These are phyloP conservation scores for Aspergillus nanangensis DNA, from an alignment of 495 filamentous ascomycete species.

Conservation along the genomic window DNA sequence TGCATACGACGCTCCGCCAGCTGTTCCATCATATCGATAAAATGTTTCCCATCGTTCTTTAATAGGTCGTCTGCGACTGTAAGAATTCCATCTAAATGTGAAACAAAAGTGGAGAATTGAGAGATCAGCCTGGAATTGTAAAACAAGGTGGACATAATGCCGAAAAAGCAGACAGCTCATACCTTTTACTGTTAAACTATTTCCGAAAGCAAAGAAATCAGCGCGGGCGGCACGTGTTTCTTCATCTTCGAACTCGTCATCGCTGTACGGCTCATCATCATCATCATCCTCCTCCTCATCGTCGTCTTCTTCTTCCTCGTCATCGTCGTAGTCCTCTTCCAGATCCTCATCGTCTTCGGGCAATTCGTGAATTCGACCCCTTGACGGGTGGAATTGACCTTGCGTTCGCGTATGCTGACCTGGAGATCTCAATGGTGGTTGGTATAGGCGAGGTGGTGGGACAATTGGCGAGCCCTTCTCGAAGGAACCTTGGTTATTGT, in stretches of 20 bases:
- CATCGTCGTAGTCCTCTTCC: constrained; percentile 56
- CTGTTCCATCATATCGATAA: constrained; percentile 99
- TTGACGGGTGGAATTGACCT: constrained; percentile 46
- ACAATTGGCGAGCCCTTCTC: constrained; percentile 59
- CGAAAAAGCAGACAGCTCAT: no score
- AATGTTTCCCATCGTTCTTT: constrained; percentile 98
- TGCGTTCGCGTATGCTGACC: constrained; percentile 41
- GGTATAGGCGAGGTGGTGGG: constrained; percentile 55
- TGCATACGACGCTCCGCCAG: constrained; percentile 96
- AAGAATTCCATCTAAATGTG: constrained; percentile 80
- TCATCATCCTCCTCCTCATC: constrained; percentile 57
- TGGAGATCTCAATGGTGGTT: constrained; percentile 35
- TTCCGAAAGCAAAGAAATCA: constrained; percentile 96
- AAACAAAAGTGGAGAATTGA: constrained; percentile 23
- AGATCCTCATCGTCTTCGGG: constrained; percentile 64
- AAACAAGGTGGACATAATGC: no score
- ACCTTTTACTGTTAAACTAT: constrained; percentile 97
- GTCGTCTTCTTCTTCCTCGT: constrained; percentile 56
- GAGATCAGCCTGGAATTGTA: no score
- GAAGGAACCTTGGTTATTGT: constrained; percentile 70
- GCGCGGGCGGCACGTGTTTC: constrained; percentile 48
- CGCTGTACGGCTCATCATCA: constrained; percentile 51
- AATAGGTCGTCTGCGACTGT: constrained; percentile 97
- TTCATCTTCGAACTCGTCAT: constrained; percentile 51
- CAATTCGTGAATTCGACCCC: constrained; percentile 55